These are phyloP conservation scores for Boletus barrowsii DNA, from an alignment of 768 basidiomycete genomes.

Conservation along the genomic window DNA sequence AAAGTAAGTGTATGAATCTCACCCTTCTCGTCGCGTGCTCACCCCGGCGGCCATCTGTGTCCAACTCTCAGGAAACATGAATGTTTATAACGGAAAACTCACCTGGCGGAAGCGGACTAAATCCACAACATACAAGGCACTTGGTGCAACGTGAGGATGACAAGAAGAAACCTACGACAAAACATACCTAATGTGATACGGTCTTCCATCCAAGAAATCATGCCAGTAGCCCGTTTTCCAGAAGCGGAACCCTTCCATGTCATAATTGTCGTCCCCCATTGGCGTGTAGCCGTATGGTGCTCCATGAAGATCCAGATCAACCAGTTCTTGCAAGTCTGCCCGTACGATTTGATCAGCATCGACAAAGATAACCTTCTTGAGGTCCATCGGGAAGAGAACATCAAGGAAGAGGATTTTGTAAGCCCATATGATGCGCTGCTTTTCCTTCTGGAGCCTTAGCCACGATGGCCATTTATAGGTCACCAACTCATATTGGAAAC, in stretches of 20 bases:
- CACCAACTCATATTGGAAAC: conserved; percentile 94
- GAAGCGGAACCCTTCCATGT: conserved; percentile 98
- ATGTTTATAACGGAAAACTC: background rate
- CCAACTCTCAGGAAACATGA: background rate
- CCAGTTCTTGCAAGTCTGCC: conserved; percentile 90
- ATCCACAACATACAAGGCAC: conserved; percentile 95
- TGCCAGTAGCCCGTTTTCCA: conserved; percentile 99
- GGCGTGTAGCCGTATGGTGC: conserved; percentile 96
- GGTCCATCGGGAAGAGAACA: conserved; percentile 97
- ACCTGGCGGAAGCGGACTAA: conserved; percentile 93
- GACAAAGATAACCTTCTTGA: conserved; percentile 98
- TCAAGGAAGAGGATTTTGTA: conserved; percentile 99
- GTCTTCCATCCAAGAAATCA: conserved; percentile 75
- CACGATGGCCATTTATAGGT: conserved; percentile 99
- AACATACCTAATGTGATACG: conserved; percentile 92
- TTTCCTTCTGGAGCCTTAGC: conserved; percentile 95
- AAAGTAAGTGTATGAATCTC: background rate
- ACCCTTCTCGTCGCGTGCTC: conserved; percentile 14
- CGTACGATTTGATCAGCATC: conserved; percentile 98
- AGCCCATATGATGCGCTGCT: conserved; percentile 98
- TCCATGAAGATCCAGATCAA: conserved; percentile 89
- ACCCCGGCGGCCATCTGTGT: conserved; percentile 57
- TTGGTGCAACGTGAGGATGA: conserved; percentile 31
- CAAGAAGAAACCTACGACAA: background rate
- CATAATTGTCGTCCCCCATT: conserved; percentile 92